phyloP scores from a whole-genome alignment of 108 stramenopile genomes.

The Pseudonitzschia pungens region DNA sequence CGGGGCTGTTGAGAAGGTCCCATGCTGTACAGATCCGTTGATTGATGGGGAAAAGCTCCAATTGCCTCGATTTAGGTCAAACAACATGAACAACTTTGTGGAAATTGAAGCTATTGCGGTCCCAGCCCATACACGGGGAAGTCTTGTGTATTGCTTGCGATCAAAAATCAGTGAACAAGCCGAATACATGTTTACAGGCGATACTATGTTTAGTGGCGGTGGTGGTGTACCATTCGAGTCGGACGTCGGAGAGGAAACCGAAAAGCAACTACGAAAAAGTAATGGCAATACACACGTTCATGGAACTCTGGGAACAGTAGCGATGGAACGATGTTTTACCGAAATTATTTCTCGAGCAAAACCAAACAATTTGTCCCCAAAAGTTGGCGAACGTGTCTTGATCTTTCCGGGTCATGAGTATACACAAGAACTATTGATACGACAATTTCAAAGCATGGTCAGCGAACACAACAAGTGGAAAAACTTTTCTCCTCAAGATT shows the following conservation, averaged over 20 bases:
- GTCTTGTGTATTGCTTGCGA: conserved; percentile 68
- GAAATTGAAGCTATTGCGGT: conserved; percentile 71
- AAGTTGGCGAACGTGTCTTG: conserved; percentile 34
- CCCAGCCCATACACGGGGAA: conserved; percentile 80
- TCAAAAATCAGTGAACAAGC: conserved; percentile 32
- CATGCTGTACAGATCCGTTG: conserved; percentile 57
- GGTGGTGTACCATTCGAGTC: conserved; percentile 82
- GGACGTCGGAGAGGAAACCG: conserved; percentile 54
- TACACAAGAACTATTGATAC: conserved; percentile 61
- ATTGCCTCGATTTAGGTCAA: conserved; percentile 51
- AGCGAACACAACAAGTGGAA: conserved; percentile 57
- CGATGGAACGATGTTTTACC: conserved; percentile 82
- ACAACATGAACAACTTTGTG: conserved; percentile 69
- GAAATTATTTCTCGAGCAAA: conserved; percentile 57
- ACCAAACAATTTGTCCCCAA: conserved; percentile 12
- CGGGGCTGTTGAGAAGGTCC: conserved; percentile 79
- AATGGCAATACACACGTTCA: conserved; percentile 49
- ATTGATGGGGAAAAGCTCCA: conserved; percentile 65
- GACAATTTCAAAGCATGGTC: conserved; percentile 52
- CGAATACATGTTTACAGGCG: conserved; percentile 76
- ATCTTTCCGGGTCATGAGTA: conserved; percentile 88
- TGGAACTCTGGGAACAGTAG: conserved; percentile 43
- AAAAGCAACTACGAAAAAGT: conserved; percentile 38
- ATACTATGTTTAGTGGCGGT: conserved; percentile 81
- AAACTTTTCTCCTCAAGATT: conserved; percentile 56